phyloP scores from a whole-genome alignment of 371 early-diverging fungal species.

The Apophysomyces elegans region DNA sequence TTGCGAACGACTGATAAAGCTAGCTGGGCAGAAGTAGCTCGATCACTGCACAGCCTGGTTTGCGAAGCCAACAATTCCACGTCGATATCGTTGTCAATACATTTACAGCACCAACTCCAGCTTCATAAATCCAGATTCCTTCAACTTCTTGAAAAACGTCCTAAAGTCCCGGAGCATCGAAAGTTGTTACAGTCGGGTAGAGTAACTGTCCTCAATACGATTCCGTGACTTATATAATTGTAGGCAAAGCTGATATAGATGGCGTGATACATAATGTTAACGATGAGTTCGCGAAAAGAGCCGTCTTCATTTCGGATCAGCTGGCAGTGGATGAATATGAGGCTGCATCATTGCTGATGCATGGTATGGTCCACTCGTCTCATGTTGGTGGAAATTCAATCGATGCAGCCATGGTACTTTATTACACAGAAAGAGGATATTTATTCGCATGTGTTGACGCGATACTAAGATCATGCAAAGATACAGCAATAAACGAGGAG shows the following conservation, averaged over 20 bases:
- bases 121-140: conserved; percentile 41
- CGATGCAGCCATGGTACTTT: conserved; percentile 76
- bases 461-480: conserved; percentile 62
- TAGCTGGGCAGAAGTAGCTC: not conserved
- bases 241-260: conserved; percentile 48
- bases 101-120: conserved; percentile 32
- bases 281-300: conserved; percentile 64
- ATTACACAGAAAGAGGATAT: conserved; percentile 69
- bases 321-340: conserved; percentile 75
- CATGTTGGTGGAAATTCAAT: conserved; percentile 18
- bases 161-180: conserved; percentile 53
- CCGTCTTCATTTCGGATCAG: conserved; percentile 72
- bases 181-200: conserved; percentile 56
- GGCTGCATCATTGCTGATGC: conserved; percentile 67
- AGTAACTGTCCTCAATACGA: not conserved
- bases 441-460: conserved; percentile 64
- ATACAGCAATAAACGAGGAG: conserved; percentile 47
- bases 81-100: conserved; percentile 18
- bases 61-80: conserved; percentile 34
- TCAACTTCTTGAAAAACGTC: conserved; percentile 48
- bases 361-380: conserved; percentile 28
- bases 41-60: conserved; percentile 28
- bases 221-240: not conserved
- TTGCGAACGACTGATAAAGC: not conserved
- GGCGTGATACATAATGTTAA: conserved; percentile 59